Conservation (phyloP, 2,329 filamentous ascomycete species). For the Alternaria atra region DNA sequence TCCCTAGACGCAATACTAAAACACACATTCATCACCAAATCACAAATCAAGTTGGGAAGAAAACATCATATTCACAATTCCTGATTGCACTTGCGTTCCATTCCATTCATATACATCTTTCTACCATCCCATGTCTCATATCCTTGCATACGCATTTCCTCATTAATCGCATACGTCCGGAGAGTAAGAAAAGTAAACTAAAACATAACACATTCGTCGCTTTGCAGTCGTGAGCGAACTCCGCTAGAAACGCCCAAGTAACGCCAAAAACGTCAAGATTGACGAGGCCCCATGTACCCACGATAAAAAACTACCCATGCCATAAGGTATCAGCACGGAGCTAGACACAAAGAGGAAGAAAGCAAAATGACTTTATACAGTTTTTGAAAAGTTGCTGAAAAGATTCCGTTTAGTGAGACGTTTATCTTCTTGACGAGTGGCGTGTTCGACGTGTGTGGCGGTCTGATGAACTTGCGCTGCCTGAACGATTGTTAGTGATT, state of each 20-base stretch:
- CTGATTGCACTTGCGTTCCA: background rate
- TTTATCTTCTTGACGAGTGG: slow-evolving; percentile 44
- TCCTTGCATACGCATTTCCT: slow-evolving; percentile 4
- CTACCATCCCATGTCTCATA: background rate
- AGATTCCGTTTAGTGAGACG: background rate
- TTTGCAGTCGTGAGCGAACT: slow-evolving; percentile 4
- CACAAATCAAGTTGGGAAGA: no score
- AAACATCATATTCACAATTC: background rate
- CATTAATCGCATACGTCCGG: slow-evolving; percentile 3
- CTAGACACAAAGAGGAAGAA: slow-evolving; percentile 1
- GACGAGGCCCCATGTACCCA: background rate
- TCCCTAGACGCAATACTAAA: background rate
- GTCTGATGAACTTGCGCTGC: slow-evolving; percentile 56
- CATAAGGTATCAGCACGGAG: background rate
- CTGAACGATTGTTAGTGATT: slow-evolving; percentile 41
- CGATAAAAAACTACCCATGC: background rate
- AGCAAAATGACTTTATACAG: slow-evolving; percentile 13
- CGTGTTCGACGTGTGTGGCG: slow-evolving; percentile 52
- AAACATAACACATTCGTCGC: background rate
- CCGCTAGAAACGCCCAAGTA: slow-evolving; percentile 1
- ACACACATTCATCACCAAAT: background rate
- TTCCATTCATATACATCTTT: slow-evolving; percentile 4
- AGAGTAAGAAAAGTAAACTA: background rate
- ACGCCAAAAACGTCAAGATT: background rate
- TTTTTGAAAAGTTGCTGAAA: background rate